Evolutionary conservation across 2,329 filamentous ascomycete species (phyloP).

Genomic region (Fusarium sp.): DNA sequence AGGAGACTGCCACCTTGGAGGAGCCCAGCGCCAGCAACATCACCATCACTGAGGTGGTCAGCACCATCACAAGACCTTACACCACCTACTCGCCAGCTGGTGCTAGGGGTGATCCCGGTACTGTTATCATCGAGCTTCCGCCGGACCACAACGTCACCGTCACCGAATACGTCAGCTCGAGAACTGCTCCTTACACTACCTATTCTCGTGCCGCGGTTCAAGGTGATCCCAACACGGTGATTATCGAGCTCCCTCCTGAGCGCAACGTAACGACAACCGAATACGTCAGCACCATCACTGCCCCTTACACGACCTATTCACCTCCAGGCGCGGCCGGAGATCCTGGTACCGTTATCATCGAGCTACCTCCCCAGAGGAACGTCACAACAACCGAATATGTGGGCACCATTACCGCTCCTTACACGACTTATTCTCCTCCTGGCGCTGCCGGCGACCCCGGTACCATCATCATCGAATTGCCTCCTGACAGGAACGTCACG

Average conservation of each 20-base stretch:
- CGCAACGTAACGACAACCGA: constrained; percentile 10
- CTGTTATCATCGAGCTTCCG: background rate
- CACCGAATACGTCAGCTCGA: constrained; percentile 6
- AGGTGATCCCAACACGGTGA: constrained; percentile 21
- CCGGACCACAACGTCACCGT: background rate
- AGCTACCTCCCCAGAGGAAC: constrained; percentile 5
- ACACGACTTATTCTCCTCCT: constrained; percentile 12
- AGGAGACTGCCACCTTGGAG: background rate
- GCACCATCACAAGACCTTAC: constrained; percentile 19
- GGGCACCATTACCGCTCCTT: constrained; percentile 3
- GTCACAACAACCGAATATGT: constrained; percentile 16
- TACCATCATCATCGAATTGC: constrained; percentile 9
- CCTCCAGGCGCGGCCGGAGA: constrained; percentile 7
- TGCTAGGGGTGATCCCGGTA: background rate
- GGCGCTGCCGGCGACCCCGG: constrained; percentile 5
- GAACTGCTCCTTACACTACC: constrained; percentile 13
- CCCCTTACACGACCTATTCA: constrained; percentile 2
- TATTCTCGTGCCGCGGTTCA: constrained; percentile 6
- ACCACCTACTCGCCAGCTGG: constrained; percentile 2
- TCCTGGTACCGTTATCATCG: background rate
- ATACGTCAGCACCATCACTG: constrained; percentile 6
- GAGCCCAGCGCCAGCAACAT: background rate
- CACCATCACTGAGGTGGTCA: constrained; percentile 13
- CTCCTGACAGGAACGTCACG: constrained; percentile 1
- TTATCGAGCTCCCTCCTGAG: constrained; percentile 16